These are phyloP conservation scores for Singerocomus rubriflavus DNA, from an alignment of 1,284 basidiomycete species.

Conservation along the genomic window DNA sequence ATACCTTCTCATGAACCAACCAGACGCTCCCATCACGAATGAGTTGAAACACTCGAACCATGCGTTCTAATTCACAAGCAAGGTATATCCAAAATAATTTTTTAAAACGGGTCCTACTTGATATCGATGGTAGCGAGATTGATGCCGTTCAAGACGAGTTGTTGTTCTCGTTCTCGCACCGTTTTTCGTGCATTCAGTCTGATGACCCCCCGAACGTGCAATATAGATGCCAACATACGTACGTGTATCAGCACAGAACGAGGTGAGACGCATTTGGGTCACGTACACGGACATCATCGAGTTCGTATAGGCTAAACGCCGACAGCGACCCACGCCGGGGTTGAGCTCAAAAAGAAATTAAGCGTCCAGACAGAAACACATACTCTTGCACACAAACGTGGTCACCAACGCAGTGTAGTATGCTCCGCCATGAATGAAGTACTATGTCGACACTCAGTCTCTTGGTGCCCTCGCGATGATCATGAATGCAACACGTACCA, in stretches of 20 bases:
- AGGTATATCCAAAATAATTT: not conserved
- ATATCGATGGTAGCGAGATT: constrained; percentile 10
- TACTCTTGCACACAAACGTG: constrained; percentile 9
- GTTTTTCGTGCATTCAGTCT: constrained; percentile 15
- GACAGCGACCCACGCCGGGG: not conserved
- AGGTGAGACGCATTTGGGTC: not conserved
- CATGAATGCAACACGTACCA: constrained; percentile 2
- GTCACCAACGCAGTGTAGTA: not conserved
- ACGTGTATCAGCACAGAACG: not conserved
- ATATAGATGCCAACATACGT: too few species aligned
- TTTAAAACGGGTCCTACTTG: not conserved
- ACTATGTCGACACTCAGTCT: not conserved
- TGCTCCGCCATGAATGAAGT: not conserved
- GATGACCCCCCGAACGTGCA: too few species aligned
- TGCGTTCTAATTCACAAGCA: not conserved
- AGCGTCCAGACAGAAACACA: not conserved
- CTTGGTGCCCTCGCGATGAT: not conserved
- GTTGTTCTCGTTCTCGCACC: constrained; percentile 10
- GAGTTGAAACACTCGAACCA: not conserved
- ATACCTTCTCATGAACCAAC: too few species aligned
- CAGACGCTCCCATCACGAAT: too few species aligned
- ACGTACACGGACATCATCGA: constrained; percentile 21
- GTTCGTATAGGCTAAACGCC: constrained; percentile 11
- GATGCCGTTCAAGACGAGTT: not conserved
- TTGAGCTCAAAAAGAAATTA: not conserved